Evolutionary conservation across 208 protist species (phyloP).

Genomic region (Leishmania aethiopica): DNA sequence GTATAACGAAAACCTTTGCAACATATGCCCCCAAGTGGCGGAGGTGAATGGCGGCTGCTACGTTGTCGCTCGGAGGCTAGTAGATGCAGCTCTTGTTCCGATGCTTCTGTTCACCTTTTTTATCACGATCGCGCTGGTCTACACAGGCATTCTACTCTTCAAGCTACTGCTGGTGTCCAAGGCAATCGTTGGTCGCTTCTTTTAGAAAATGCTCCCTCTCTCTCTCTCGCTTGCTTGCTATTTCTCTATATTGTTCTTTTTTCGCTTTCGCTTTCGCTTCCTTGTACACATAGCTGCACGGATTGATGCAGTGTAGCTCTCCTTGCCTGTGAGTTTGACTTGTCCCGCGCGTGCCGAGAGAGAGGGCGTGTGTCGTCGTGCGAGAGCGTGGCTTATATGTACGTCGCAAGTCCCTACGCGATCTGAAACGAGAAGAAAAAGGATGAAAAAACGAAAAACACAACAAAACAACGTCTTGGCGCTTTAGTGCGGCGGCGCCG

Average conservation of each 20-base stretch:
- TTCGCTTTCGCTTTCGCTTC: background rate
- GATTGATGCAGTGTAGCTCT: background rate
- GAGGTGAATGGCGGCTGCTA: conserved; percentile 15
- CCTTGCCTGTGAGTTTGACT: background rate
- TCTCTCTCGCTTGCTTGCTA: background rate
- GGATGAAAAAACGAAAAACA: too few species aligned
- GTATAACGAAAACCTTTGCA: conserved; percentile 3
- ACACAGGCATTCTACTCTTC: conserved; percentile 7
- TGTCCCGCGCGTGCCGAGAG: too few species aligned
- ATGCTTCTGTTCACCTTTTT: conserved; percentile 21
- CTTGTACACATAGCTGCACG: background rate
- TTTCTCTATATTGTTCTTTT: background rate
- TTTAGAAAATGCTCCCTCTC: background rate
- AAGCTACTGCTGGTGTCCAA: conserved; percentile 9
- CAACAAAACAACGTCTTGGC: background rate
- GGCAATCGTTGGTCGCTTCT: background rate
- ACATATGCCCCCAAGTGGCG: background rate
- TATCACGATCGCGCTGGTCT: conserved; percentile 2
- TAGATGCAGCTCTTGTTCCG: conserved; percentile 4
- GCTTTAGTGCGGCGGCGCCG: background rate
- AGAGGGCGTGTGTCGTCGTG: background rate
- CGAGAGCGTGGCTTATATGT: background rate
- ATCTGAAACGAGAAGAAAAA: background rate
- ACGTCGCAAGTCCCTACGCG: too few species aligned
- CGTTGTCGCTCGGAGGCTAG: background rate